Evolutionary conservation across 495 filamentous ascomycete genomes (phyloP).

Genomic region (Penicillium steckii): DNA sequence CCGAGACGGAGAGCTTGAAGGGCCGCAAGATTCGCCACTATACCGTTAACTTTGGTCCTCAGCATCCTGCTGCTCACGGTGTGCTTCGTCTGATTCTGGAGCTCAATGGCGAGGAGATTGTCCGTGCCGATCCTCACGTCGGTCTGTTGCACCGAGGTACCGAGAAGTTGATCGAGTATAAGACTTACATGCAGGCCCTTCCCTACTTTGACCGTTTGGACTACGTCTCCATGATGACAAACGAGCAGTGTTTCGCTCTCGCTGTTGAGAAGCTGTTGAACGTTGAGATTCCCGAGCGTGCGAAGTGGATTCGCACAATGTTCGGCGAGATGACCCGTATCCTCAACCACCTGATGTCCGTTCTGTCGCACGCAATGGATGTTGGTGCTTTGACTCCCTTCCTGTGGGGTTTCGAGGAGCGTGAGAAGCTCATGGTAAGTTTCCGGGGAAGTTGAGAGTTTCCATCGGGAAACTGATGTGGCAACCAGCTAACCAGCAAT

Average conservation of each 20-base stretch:
- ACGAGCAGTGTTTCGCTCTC: constrained; percentile 95
- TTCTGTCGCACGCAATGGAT: constrained; percentile 98
- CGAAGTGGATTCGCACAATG: constrained; percentile 95
- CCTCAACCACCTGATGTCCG: constrained; percentile 97
- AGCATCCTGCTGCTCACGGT: constrained; percentile 98
- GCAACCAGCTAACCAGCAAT: constrained; percentile 6
- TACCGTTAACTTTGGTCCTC: constrained; percentile 99
- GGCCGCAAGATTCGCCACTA: constrained; percentile 92
- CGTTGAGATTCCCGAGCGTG: constrained; percentile 90
- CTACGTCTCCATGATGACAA: constrained; percentile 99
- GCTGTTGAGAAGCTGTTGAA: constrained; percentile 98
- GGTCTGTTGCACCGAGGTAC: constrained; percentile 95
- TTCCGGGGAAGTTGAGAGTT: background rate
- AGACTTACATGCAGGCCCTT: constrained; percentile 96
- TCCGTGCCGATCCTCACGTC: constrained; percentile 95
- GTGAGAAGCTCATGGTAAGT: constrained; percentile 97
- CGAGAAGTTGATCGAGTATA: constrained; percentile 99
- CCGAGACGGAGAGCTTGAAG: constrained; percentile 52
- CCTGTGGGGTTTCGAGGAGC: constrained; percentile 99
- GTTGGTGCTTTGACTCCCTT: constrained; percentile 98
- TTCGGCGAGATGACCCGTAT: constrained; percentile 96
- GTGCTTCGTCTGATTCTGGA: constrained; percentile 98
- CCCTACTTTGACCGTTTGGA: constrained; percentile 99
- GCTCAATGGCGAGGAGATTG: constrained; percentile 95
- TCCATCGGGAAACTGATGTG: background rate